Evolutionary conservation across 2,329 filamentous ascomycete genomes (phyloP).

Genomic region (Seiridium unicorne): DNA sequence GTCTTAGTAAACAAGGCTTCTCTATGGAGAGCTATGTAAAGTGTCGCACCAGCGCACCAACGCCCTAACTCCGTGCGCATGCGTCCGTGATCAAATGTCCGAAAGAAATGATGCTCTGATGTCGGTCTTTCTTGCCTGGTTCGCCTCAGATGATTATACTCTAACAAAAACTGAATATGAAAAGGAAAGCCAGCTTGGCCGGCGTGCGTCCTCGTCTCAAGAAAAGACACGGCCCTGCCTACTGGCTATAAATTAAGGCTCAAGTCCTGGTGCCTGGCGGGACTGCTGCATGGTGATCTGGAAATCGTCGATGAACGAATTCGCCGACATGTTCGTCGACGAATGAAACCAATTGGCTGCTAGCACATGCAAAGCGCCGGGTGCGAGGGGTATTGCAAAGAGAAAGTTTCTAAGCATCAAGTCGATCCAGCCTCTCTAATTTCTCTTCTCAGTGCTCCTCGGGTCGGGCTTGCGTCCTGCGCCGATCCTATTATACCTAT

Average conservation of each 20-base stretch:
- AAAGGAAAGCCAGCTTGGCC: not conserved
- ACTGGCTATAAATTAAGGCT: not conserved
- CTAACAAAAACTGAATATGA: conserved; percentile 3
- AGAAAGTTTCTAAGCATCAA: too few species aligned
- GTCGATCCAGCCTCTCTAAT: too few species aligned
- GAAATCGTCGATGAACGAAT: too few species aligned
- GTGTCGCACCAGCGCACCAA: not conserved
- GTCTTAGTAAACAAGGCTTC: not conserved
- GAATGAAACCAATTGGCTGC: too few species aligned
- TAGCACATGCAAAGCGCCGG: too few species aligned
- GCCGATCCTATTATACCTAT: not conserved
- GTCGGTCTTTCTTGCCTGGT: not conserved
- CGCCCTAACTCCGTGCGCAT: not conserved
- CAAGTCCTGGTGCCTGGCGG: not conserved
- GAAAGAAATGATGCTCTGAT: conserved; percentile 3
- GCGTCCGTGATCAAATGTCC: not conserved
- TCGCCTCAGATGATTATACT: conserved; percentile 1
- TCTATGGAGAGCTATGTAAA: not conserved
- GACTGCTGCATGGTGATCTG: too few species aligned
- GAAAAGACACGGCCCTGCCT: not conserved
- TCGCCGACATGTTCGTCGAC: too few species aligned
- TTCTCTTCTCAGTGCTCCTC: not conserved
- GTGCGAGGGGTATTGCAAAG: too few species aligned
- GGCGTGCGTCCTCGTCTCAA: not conserved
- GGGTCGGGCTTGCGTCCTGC: not conserved